Evolutionary conservation across 352 stramenopile species (phyloP), one percentile per base, ranked within the genome.

Genomic region (Phytophthora vignae): DNA sequence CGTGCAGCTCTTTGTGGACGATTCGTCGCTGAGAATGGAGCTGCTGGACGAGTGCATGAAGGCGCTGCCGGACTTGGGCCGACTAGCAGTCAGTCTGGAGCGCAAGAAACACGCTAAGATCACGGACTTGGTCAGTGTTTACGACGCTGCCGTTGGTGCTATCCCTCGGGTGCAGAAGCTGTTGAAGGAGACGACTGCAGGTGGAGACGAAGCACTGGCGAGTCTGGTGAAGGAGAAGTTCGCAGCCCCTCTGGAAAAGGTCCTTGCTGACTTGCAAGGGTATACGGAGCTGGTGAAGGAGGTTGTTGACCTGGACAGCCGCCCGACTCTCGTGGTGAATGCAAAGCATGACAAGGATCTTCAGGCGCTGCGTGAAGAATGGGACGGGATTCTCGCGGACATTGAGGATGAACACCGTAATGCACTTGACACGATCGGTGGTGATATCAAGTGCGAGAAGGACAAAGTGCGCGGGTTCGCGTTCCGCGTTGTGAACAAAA

Each of bases 401-500:
- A 93, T 96, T 73, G 92, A 99, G n/a, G 83, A 92, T 44, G 87
- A 94, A 53, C 89, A 95, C 60, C 73, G 74, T 1, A 84, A 82
- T 44, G 85, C 82, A 9, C 76, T 81, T 21, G 67, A 91, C 46
- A 84, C 73, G 1, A 94, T 96, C 58, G 80, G 82, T n/a, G 87
- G 82, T 12, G 88, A 95, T 29, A 92, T 95, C 70, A 95, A 98
- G 66, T 94, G 98, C 40, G 97, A 99, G 73, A 92, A 96, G 56
- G 90, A 97, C 71, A 96, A 96, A 62, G 82, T 95, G 22, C 89
- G 90, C 11, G 91, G 92, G 21, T 97, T 97, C 61, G 93, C 98
- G 50, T 99, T 99, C 75, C 95, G 97, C 58, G 75, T 99, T 40
- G 87, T 94, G 27, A 91, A 98, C 78, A 97, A 96, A 48, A 99